Percentiles rank a stretch among this genome's conserved stretches.
phyloP scores from a whole-genome alignment of 2,329 filamentous ascomycete species.

The Metarhizium sp. region DNA sequence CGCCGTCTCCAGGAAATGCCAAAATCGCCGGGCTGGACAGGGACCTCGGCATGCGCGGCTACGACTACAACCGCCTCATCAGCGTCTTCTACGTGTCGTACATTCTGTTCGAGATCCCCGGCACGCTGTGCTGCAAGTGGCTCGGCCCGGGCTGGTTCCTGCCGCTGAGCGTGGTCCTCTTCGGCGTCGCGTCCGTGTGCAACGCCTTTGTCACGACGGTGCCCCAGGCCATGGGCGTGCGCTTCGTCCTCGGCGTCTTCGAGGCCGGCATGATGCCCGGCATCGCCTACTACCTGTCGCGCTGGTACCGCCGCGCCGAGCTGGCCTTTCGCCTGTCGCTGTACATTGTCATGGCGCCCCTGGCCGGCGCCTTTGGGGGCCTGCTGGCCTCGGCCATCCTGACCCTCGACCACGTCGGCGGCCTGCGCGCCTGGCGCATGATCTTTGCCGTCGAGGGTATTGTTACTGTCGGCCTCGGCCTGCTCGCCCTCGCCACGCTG shows the following conservation, averaged over 20 bases:
- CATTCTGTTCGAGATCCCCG: conserved; percentile 63
- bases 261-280: conserved; percentile 62
- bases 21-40: conserved; percentile 54
- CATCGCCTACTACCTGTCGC: conserved; percentile 64
- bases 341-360: conserved; percentile 61
- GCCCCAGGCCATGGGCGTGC: conserved; percentile 44
- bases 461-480: conserved; percentile 40
- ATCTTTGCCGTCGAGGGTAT: conserved; percentile 64
- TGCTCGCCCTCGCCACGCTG: conserved; percentile 54
- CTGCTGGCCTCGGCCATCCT: conserved; percentile 57
- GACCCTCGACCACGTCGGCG: conserved; percentile 47
- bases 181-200: conserved; percentile 53
- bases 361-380: conserved; percentile 64
- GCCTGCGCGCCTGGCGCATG: conserved; percentile 53
- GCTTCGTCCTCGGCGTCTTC: conserved; percentile 59
- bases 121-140: conserved; percentile 60
- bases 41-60: conserved; percentile 48
- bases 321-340: conserved; percentile 57
- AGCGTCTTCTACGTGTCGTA: conserved; percentile 65
- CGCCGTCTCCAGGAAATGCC: conserved; percentile 47
- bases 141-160: conserved; percentile 66
- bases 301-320: conserved; percentile 64
- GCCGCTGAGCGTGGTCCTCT: conserved; percentile 50
- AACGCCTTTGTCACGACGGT: conserved; percentile 56
- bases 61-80: conserved; percentile 62